A percentile compares a stretch with the other conserved stretches of the same genome.
Conservation (phyloP, 176 grass and related monocot species). For the Panicum miliaceum region DNA sequence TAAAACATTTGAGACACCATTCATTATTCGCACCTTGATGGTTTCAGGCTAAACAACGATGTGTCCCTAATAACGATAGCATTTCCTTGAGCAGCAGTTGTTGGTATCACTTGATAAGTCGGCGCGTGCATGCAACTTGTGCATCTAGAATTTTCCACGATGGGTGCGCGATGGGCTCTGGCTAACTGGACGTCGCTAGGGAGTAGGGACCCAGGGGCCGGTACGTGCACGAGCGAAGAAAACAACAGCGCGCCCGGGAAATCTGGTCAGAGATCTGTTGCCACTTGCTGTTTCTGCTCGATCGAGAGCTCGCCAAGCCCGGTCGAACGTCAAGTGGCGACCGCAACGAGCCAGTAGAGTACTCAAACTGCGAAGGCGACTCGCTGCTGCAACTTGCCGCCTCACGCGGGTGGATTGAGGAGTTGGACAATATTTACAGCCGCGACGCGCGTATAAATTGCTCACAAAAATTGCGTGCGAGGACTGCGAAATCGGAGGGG, state of each 20-base stretch:
- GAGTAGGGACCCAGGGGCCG: not conserved
- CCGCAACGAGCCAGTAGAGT: conserved; percentile 35
- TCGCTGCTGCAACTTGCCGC: conserved; percentile 31
- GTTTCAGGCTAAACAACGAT: not conserved
- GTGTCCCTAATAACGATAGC: not conserved
- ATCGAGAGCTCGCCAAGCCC: not conserved
- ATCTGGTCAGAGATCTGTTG: conserved; percentile 25
- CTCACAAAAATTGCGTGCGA: not conserved
- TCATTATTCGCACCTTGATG: not conserved
- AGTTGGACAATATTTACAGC: conserved; percentile 1
- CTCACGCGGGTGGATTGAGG: too few species aligned
- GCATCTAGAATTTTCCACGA: not conserved
- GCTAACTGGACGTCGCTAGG: not conserved
- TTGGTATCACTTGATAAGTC: conserved; percentile 23
- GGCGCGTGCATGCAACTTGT: not conserved
- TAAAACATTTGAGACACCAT: not conserved
- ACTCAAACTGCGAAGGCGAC: conserved; percentile 39
- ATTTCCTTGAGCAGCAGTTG: not conserved
- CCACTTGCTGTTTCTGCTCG: not conserved
- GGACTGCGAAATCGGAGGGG: not conserved
- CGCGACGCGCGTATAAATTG: not conserved
- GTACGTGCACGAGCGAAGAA: not conserved
- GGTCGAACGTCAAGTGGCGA: conserved; percentile 26
- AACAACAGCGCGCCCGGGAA: conserved; percentile 26
- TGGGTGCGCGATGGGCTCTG: not conserved